Conservation (phyloP, 306 rosid genomes). For the Canavalia gladiata region DNA sequence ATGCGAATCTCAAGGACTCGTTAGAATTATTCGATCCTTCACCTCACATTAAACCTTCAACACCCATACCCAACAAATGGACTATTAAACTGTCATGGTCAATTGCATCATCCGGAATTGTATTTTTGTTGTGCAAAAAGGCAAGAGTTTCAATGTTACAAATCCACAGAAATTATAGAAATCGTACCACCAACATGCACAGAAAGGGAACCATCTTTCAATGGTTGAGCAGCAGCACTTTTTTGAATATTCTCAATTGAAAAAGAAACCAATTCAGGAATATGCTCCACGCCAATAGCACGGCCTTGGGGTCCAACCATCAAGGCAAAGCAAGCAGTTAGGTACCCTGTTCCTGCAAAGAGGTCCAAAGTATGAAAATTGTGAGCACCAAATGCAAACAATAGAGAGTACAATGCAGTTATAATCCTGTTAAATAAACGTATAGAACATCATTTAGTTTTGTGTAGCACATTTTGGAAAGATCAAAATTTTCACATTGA, state of each 20-base stretch:
- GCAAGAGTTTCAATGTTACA: not conserved
- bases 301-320: constrained; percentile 93
- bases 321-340: constrained; percentile 92
- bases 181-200: constrained; percentile 80
- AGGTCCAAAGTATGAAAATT: constrained; percentile 6
- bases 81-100: not conserved
- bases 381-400: constrained; percentile 24
- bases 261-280: constrained; percentile 86
- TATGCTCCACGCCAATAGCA: constrained; percentile 90
- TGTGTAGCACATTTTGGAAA: not conserved
- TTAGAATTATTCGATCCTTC: not conserved
- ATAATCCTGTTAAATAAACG: not conserved
- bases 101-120: not conserved
- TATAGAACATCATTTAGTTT: not conserved
- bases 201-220: constrained; percentile 86
- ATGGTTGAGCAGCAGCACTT: constrained; percentile 74
- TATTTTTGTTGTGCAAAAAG: not conserved
- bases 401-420: not conserved
- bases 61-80: not conserved
- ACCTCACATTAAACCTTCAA: not conserved
- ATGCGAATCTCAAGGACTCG: constrained; percentile 1
- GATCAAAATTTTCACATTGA: not conserved
- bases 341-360: constrained; percentile 85
- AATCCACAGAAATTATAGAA: constrained; percentile 15
- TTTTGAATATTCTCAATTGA: constrained; percentile 76